Percentiles rank a stretch among this genome's conserved stretches.
Evolutionary conservation across 768 basidiomycete genomes (phyloP).

Genomic region (Sistotremastrum niveocremeum): DNA sequence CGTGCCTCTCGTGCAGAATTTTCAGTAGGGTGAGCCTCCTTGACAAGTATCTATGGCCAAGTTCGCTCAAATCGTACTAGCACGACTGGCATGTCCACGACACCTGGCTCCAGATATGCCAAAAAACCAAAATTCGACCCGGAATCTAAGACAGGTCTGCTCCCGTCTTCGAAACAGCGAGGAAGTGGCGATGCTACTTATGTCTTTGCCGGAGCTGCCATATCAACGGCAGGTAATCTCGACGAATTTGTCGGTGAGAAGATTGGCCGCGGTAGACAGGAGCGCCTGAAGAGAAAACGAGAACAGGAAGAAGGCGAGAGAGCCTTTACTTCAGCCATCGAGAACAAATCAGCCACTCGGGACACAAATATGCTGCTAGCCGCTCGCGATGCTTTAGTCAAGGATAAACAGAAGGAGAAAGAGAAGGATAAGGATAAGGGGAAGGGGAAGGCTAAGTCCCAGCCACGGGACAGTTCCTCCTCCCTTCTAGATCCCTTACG

Average conservation of each 20-base stretch:
- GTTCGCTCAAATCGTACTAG: constrained; percentile 21
- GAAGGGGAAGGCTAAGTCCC: constrained; percentile 9
- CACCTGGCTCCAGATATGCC: constrained; percentile 28
- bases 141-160: constrained; percentile 59
- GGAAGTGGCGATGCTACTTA: constrained; percentile 47
- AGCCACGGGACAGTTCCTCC: constrained; percentile 1
- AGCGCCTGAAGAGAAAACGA: constrained; percentile 51
- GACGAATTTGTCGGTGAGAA: constrained; percentile 41
- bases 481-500: constrained; percentile 8
- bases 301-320: constrained; percentile 15
- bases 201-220: constrained; percentile 66
- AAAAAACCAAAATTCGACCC: constrained; percentile 53
- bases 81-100: constrained; percentile 55
- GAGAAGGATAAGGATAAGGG: constrained; percentile 9
- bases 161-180: constrained; percentile 31
- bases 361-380: no score
- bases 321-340: constrained; percentile 4
- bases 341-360: not conserved
- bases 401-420: constrained; percentile 8
- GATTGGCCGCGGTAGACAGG: constrained; percentile 70
- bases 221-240: constrained; percentile 31
- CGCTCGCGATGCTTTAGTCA: not conserved
- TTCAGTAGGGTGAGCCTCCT: constrained; percentile 50
- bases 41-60: not conserved
- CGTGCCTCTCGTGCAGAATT: constrained; percentile 80